Conservation (phyloP, 108 stramenopile genomes). For the Aurantiochytrium sp. region DNA sequence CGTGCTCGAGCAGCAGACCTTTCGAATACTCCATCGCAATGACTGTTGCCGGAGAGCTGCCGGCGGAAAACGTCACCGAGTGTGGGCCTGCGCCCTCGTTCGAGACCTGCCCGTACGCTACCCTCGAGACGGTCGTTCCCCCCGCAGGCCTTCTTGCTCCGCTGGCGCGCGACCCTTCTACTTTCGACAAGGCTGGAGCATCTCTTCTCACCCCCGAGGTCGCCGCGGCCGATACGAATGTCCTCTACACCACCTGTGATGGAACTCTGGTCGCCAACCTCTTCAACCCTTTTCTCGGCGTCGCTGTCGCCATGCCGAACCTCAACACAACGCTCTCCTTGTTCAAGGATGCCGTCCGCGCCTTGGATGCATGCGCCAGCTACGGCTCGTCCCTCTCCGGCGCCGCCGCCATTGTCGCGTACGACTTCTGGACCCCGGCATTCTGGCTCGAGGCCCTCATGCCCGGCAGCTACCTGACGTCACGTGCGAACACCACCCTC, state of each 20-base stretch:
- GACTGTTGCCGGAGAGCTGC: too few relatives aligned
- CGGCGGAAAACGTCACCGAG: not conserved
- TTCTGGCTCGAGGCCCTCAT: not conserved
- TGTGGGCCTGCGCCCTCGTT: not conserved
- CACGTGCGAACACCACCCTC: not conserved
- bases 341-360: not conserved
- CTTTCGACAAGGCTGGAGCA: not conserved
- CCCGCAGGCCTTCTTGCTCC: not conserved
- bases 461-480: not conserved
- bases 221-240: not conserved
- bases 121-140: not conserved
- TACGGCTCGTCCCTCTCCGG: not conserved
- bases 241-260: not conserved
- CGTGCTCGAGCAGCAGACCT: not conserved
- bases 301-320: not conserved
- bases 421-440: not conserved
- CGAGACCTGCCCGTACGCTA: not conserved
- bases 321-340: not conserved
- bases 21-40: too few relatives aligned
- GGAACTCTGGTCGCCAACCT: not conserved
- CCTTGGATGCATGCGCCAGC: not conserved
- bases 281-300: not conserved
- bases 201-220: not conserved
- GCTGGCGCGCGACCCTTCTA: not conserved
- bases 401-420: not conserved